phyloP scores from a whole-genome alignment of 257 asterid genomes.

The Fraxinus americana region DNA sequence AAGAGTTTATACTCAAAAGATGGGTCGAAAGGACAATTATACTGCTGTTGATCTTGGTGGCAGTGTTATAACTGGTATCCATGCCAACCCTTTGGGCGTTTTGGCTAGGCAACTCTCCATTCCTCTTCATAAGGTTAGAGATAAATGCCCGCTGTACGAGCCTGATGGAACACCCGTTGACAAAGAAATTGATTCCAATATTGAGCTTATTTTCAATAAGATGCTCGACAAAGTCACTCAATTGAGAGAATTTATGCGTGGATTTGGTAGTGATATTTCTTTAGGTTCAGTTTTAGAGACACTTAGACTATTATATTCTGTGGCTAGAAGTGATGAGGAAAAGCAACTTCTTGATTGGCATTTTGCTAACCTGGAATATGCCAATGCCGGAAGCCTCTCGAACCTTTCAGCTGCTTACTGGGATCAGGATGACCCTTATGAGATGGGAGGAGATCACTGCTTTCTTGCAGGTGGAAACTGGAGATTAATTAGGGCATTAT shows the following conservation, averaged over 20 bases:
- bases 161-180: conserved; percentile 69
- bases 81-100: conserved; percentile 83
- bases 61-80: conserved; percentile 81
- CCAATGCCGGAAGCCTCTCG: conserved; percentile 79
- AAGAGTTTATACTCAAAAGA: conserved; percentile 76
- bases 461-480: conserved; percentile 83
- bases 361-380: conserved; percentile 83
- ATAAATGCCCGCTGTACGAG: conserved; percentile 70
- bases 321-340: conserved; percentile 65
- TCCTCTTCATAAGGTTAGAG: conserved; percentile 82
- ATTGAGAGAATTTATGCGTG: conserved; percentile 55
- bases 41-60: conserved; percentile 85
- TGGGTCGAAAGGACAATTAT: conserved; percentile 53
- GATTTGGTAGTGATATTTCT: conserved; percentile 57
- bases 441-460: conserved; percentile 92
- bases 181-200: conserved; percentile 49
- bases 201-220: conserved; percentile 72
- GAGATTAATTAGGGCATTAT: conserved; percentile 58
- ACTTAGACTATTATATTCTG: conserved; percentile 56
- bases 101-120: conserved; percentile 74
- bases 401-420: conserved; percentile 78
- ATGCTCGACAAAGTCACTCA: conserved; percentile 64
- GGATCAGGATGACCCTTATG: conserved; percentile 92
- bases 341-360: conserved; percentile 80
- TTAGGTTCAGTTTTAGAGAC: conserved; percentile 68